A percentile compares a stretch with the other conserved stretches of the same genome.
phyloP scores from a whole-genome alignment of 352 stramenopile species.

The Globisporangium sylvaticum region DNA sequence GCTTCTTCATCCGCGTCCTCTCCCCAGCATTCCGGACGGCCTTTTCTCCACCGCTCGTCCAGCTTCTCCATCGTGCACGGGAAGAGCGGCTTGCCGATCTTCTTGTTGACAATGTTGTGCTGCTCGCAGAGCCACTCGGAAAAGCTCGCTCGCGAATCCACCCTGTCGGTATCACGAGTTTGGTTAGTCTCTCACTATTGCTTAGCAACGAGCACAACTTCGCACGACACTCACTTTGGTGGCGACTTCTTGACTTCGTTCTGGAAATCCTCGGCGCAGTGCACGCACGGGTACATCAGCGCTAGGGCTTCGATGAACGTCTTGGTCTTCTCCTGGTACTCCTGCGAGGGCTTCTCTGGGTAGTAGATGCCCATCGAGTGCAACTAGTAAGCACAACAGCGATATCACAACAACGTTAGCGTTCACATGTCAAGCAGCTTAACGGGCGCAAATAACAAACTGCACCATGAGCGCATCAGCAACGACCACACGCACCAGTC shows the following conservation, averaged over 20 bases:
- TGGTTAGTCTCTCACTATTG: neutral
- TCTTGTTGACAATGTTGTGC: conserved; percentile 97
- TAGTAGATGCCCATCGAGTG: conserved; percentile 96
- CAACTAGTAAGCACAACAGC: conserved; percentile 39
- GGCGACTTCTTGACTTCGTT: conserved; percentile 91
- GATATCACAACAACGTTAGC: neutral
- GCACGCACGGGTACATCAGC: conserved; percentile 90
- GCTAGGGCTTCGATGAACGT: conserved; percentile 91
- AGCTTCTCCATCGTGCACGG: conserved; percentile 91
- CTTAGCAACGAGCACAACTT: neutral
- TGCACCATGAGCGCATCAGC: neutral
- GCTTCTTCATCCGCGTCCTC: conserved; percentile 38
- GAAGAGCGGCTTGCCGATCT: conserved; percentile 94
- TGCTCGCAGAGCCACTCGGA: conserved; percentile 96
- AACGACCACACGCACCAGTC: conserved; percentile 45
- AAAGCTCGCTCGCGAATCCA: conserved; percentile 90
- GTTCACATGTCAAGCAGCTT: neutral
- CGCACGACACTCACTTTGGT: conserved; percentile 57
- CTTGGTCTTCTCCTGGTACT: conserved; percentile 88
- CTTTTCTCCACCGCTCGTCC: conserved; percentile 94
- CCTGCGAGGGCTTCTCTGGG: conserved; percentile 89
- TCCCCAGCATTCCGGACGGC: conserved; percentile 81
- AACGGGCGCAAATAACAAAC: neutral
- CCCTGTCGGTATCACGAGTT: conserved; percentile 27
- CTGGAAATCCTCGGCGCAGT: conserved; percentile 95